Conservation (phyloP, 192 early-diverging fungal species). For the Coemansia sp. region DNA sequence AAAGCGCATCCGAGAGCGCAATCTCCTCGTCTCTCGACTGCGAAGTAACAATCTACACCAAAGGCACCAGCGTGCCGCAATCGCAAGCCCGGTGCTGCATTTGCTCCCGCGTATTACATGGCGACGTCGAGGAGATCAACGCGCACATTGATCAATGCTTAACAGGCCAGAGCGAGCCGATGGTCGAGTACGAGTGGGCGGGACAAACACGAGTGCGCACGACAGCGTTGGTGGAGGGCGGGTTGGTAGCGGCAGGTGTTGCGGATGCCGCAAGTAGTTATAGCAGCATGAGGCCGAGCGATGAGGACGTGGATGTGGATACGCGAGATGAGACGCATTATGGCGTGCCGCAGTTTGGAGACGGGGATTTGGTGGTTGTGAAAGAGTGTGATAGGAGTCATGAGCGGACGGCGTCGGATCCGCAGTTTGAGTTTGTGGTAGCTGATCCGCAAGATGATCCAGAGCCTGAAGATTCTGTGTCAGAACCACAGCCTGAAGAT, state of each 20-base stretch:
- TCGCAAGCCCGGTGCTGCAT: slow-evolving; percentile 19
- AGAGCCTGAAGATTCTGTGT: too few relatives aligned
- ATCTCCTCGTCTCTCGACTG: slow-evolving; percentile 21
- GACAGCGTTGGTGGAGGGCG: slow-evolving; percentile 79
- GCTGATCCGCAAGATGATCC: background rate
- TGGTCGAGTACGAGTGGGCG: slow-evolving; percentile 81
- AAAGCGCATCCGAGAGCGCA: slow-evolving; percentile 2
- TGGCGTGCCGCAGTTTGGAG: slow-evolving; percentile 65
- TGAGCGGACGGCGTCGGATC: slow-evolving; percentile 46
- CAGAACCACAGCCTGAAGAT: too few relatives aligned
- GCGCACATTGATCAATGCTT: slow-evolving; percentile 79
- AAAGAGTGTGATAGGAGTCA: slow-evolving; percentile 11
- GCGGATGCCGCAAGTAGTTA: slow-evolving; percentile 11
- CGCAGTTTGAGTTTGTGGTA: slow-evolving; percentile 23
- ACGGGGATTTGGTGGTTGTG: slow-evolving; percentile 50
- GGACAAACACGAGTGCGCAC: slow-evolving; percentile 77
- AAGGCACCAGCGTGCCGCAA: slow-evolving; percentile 20
- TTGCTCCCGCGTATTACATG: slow-evolving; percentile 12
- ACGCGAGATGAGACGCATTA: slow-evolving; percentile 71
- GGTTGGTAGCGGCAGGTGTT: slow-evolving; percentile 18
- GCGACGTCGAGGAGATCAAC: slow-evolving; percentile 63
- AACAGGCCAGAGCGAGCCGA: slow-evolving; percentile 5
- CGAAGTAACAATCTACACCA: slow-evolving; percentile 26
- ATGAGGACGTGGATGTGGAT: slow-evolving; percentile 84
- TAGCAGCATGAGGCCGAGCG: slow-evolving; percentile 59